phyloP scores from a whole-genome alignment of 306 rosid species.

The Vicia villosa region DNA sequence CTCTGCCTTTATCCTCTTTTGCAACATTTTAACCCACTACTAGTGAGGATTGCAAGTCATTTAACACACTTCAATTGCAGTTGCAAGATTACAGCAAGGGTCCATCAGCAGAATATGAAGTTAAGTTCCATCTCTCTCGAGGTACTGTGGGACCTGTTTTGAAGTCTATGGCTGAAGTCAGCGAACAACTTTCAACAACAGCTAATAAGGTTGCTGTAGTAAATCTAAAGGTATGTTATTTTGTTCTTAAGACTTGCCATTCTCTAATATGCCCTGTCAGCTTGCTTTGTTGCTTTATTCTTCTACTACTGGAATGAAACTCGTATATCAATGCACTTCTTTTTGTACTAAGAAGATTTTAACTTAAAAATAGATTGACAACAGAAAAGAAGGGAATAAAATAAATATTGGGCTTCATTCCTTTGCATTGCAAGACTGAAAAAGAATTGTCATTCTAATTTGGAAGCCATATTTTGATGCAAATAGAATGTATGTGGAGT shows the following conservation, averaged over 20 bases:
- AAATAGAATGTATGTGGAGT: neutral
- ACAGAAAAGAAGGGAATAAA: constrained; percentile 17
- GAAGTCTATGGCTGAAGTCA: constrained; percentile 87
- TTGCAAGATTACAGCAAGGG: constrained; percentile 77
- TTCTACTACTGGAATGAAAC: constrained; percentile 16
- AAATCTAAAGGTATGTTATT: constrained; percentile 75
- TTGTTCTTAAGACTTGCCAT: constrained; percentile 12
- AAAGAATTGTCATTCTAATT: constrained; percentile 20
- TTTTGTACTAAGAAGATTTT: constrained; percentile 1
- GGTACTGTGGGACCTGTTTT: constrained; percentile 87
- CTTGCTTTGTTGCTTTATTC: constrained; percentile 26
- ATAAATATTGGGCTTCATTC: neutral
- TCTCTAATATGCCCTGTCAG: constrained; percentile 16
- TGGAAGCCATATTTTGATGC: constrained; percentile 17
- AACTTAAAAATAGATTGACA: constrained; percentile 2
- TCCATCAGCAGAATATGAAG: constrained; percentile 81
- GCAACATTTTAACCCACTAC: constrained; percentile 26
- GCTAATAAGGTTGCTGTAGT: constrained; percentile 94
- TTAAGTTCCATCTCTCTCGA: constrained; percentile 86
- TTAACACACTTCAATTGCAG: constrained; percentile 50
- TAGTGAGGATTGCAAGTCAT: constrained; percentile 21
- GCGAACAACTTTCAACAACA: constrained; percentile 87
- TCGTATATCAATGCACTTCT: constrained; percentile 8
- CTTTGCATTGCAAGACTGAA: constrained; percentile 5
- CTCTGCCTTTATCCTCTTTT: constrained; percentile 1